Evolutionary conservation across 129 eudicot genomes (phyloP), one percentile per base, ranked within the genome.

Genomic region (Pittosporum tobira): DNA sequence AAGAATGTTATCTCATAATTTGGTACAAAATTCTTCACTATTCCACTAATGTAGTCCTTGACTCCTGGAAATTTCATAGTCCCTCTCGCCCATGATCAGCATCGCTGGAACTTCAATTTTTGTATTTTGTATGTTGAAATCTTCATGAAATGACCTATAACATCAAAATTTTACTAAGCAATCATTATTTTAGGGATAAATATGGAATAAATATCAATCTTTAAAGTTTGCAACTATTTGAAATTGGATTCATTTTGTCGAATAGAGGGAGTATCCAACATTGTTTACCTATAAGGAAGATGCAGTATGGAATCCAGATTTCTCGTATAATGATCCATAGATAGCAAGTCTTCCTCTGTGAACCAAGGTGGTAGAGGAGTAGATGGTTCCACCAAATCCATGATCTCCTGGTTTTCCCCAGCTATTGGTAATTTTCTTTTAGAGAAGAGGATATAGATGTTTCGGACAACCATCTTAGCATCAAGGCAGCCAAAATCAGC

Each of bases 21-120:
- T 0, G 71, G 77, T 8, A 77, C 77, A 16, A 47, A 71, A 10
- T 71, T 61, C 29, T 77, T 77, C 2, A 71, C 63, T 49, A 44
- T 43, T 6, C 71, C 81, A 31, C 71, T 66, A 22, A 76, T 2
- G 30, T 66, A 71, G 10, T 62, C 77, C 52, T 67, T 68, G 19
- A 57, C 68, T 56, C 81, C 77, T 0, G 81, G 81, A 7, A 76
- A 71, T 45, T 62, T 71, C 36, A 24, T 61, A 76, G 51, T 76
- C 81, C 56, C 66, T 58, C 28, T 76, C 74, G 2, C 81, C 74
- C 57, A 63, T 71, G 28, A 76, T 58, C 2, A 66, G 44, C 29
- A 76, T 15, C 0, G 77, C 53, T 1, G 77, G 81, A 62, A 59
- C 64, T 42, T 71, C 62, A 0, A 76, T 34, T 61, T 50, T 71